Conservation (phyloP, 768 basidiomycete genomes). For the Galerina marginata region DNA sequence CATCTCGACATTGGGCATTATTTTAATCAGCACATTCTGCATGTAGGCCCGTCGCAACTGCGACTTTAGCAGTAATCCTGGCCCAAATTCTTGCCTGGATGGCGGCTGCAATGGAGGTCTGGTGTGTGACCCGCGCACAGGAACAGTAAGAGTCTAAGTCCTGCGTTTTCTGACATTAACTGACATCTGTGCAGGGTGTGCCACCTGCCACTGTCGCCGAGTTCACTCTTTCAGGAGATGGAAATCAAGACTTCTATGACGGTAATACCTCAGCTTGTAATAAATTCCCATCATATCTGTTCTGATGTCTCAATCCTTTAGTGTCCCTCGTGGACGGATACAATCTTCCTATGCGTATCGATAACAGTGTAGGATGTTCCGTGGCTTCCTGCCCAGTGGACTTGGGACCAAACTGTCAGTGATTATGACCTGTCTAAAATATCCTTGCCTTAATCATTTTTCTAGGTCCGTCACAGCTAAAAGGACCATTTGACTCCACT, state of each 20-base stretch:
- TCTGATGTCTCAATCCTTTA: slow-evolving; percentile 22
- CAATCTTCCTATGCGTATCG: slow-evolving; percentile 64
- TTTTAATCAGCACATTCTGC: not conserved
- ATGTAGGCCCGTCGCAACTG: slow-evolving; percentile 67
- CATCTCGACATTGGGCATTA: not conserved
- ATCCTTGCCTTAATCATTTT: slow-evolving; percentile 6
- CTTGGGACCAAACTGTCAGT: slow-evolving; percentile 51
- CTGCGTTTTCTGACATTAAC: not conserved
- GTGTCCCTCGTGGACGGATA: slow-evolving; percentile 72
- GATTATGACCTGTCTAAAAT: not conserved
- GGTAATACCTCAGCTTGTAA: slow-evolving; percentile 38
- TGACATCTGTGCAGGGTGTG: slow-evolving; percentile 45
- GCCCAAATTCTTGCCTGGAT: slow-evolving; percentile 63
- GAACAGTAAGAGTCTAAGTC: slow-evolving; percentile 43
- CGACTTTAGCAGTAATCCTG: slow-evolving; percentile 57
- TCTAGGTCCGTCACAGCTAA: slow-evolving; percentile 53
- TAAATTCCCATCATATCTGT: not conserved
- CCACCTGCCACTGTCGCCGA: slow-evolving; percentile 75
- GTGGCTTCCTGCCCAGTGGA: slow-evolving; percentile 67
- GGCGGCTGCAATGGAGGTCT: slow-evolving; percentile 78
- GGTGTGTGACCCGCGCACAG: slow-evolving; percentile 54
- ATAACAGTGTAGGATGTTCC: slow-evolving; percentile 58
- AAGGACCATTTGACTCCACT: slow-evolving; percentile 57
- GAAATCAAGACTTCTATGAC: slow-evolving; percentile 62
- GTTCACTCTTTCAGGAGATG: slow-evolving; percentile 57